Conservation (phyloP, 352 stramenopile genomes). For the Aphanomyces invadans region DNA sequence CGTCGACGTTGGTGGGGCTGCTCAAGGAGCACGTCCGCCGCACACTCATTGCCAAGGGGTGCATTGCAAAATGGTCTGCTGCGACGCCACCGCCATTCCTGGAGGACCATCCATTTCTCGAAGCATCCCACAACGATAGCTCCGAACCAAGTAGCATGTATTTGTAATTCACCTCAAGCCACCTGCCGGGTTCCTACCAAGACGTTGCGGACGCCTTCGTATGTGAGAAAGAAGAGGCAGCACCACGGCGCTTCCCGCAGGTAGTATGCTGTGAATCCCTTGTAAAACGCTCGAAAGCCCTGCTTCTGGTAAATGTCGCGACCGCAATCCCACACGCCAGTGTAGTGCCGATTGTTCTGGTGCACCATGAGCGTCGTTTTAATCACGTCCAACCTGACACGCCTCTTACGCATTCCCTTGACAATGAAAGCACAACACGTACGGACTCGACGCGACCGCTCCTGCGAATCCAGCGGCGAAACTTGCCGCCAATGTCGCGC, state of each 20-base stretch:
- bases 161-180: too few species aligned
- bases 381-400: constrained; percentile 64
- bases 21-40: constrained; percentile 6
- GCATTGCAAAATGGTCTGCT: constrained; percentile 15
- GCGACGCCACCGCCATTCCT: background rate
- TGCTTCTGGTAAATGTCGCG: constrained; percentile 60
- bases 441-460: constrained; percentile 67
- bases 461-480: constrained; percentile 70
- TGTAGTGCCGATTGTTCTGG: constrained; percentile 51
- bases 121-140: too few species aligned
- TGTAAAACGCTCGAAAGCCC: constrained; percentile 69
- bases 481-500: constrained; percentile 66
- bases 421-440: constrained; percentile 24
- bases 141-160: too few species aligned
- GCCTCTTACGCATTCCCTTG: background rate
- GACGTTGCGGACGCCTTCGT: constrained; percentile 63
- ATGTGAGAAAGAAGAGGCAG: constrained; percentile 81
- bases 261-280: constrained; percentile 81
- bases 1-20: background rate
- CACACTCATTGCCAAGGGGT: constrained; percentile 13
- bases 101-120: background rate
- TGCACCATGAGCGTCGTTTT: constrained; percentile 82
- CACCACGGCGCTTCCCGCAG: constrained; percentile 83
- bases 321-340: constrained; percentile 62
- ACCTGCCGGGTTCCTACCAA: constrained; percentile 24